A percentile compares a stretch with the other conserved stretches of the same genome.
phyloP scores from a whole-genome alignment of 208 protist species.

The Herpetomonas samuelpessoai region DNA sequence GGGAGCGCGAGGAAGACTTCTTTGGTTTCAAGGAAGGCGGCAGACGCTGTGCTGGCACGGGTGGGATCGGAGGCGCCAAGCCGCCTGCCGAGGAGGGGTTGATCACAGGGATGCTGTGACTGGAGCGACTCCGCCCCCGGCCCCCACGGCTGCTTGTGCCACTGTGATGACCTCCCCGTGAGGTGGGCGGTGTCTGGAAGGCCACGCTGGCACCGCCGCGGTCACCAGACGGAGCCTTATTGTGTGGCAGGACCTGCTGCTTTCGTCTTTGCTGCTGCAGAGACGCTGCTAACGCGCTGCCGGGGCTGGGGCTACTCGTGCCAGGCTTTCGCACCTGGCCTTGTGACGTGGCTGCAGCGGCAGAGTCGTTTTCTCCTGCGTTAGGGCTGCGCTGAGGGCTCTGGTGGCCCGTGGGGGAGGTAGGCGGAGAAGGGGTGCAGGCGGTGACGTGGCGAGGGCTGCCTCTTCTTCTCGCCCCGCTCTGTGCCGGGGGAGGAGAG shows the following conservation, averaged over 20 bases:
- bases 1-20: background rate
- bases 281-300: background rate
- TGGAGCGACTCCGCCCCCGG: background rate
- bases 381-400: no score
- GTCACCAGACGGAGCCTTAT: no score
- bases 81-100: background rate
- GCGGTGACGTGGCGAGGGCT: no score
- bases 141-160: background rate
- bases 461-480: no score
- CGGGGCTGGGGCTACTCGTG: background rate
- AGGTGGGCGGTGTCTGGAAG: no score
- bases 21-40: background rate
- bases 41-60: background rate
- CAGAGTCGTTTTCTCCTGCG: no score
- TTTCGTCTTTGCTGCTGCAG: constrained; percentile 2
- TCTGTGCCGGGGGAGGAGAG: no score
- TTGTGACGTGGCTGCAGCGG: background rate
- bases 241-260: no score
- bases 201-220: no score
- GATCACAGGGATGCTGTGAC: background rate
- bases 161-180: background rate
- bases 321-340: background rate
- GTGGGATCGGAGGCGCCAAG: background rate
- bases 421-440: no score
- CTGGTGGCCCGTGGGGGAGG: no score